A percentile compares a stretch with the other conserved stretches of the same genome.
Evolutionary conservation across 2,329 filamentous ascomycete species (phyloP).

Genomic region (Botryotinia calthae): DNA sequence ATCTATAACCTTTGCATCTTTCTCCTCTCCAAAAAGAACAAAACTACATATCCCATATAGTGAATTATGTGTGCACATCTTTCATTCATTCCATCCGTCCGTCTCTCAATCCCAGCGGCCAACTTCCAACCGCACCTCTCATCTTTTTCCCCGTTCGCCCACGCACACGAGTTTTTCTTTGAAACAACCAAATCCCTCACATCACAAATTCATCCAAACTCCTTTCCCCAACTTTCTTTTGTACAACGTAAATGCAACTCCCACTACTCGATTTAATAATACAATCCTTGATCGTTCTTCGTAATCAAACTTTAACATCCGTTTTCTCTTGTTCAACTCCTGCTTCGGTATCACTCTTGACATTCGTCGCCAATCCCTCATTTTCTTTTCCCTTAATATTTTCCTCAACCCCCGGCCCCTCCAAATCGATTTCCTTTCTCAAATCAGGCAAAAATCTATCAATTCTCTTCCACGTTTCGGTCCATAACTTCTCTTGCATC

Average conservation of each 20-base stretch:
- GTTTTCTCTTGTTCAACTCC: not conserved
- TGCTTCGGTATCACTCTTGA: not conserved
- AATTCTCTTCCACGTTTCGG: conserved; percentile 63
- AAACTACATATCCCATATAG: not conserved
- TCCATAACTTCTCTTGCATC: conserved; percentile 56
- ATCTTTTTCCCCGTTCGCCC: not conserved
- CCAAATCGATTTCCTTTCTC: conserved; percentile 54
- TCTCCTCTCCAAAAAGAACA: not conserved
- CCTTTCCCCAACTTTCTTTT: not conserved
- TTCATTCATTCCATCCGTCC: not conserved
- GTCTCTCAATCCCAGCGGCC: not conserved
- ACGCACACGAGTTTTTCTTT: not conserved
- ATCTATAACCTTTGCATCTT: not conserved
- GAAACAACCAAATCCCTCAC: not conserved
- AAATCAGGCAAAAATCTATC: conserved; percentile 63
- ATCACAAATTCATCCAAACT: conserved; percentile 6
- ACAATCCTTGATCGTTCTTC: not conserved
- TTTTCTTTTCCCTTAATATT: not conserved
- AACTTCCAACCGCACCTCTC: not conserved
- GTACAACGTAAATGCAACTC: not conserved
- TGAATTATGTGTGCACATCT: not conserved
- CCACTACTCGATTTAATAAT: conserved; percentile 1
- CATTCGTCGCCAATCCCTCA: not conserved
- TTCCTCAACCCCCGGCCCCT: conserved; percentile 34
- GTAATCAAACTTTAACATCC: not conserved